phyloP scores from a whole-genome alignment of 2,329 filamentous ascomycete species.

The Fusarium decemcellulare region DNA sequence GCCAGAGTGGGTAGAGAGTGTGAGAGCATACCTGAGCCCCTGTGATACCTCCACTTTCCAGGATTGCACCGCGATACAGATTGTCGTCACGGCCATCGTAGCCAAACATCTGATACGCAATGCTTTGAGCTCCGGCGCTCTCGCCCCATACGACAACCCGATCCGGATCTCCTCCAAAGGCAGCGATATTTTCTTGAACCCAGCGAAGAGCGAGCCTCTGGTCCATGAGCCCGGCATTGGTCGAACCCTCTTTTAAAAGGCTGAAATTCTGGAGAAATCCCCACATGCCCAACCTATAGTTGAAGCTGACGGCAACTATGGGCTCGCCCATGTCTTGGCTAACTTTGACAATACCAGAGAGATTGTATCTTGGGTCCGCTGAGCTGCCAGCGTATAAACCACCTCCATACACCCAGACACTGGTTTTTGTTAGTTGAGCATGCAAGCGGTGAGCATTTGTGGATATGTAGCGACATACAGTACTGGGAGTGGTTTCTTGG shows the following conservation, averaged over 20 bases:
- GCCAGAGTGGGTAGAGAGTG: no score
- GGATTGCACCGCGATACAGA: slow-evolving; percentile 68
- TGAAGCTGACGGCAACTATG: slow-evolving; percentile 67
- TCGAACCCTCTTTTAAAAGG: slow-evolving; percentile 58
- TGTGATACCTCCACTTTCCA: slow-evolving; percentile 62
- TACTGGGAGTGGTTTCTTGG: slow-evolving; percentile 55
- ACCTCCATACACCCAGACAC: slow-evolving; percentile 72
- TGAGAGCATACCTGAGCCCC: slow-evolving; percentile 35
- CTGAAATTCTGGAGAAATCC: slow-evolving; percentile 66
- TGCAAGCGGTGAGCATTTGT: slow-evolving; percentile 40
- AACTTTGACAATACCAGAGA: slow-evolving; percentile 60
- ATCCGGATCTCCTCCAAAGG: slow-evolving; percentile 63
- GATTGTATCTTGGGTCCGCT: slow-evolving; percentile 61
- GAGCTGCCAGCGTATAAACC: slow-evolving; percentile 66
- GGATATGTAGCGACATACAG: slow-evolving; percentile 21
- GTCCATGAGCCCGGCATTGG: slow-evolving; percentile 65
- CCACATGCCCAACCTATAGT: slow-evolving; percentile 67
- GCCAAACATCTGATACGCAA: slow-evolving; percentile 65
- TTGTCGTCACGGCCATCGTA: slow-evolving; percentile 69
- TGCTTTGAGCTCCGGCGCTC: slow-evolving; percentile 58
- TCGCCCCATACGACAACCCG: slow-evolving; percentile 66
- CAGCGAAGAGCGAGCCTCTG: slow-evolving; percentile 64
- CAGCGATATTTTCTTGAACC: slow-evolving; percentile 67
- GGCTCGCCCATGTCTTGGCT: slow-evolving; percentile 66
- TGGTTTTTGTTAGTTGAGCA: slow-evolving; percentile 8